Percentiles rank a stretch among this genome's conserved stretches.
phyloP scores from a whole-genome alignment of 164 flowering plant species.

The Tetracentron sinense region DNA sequence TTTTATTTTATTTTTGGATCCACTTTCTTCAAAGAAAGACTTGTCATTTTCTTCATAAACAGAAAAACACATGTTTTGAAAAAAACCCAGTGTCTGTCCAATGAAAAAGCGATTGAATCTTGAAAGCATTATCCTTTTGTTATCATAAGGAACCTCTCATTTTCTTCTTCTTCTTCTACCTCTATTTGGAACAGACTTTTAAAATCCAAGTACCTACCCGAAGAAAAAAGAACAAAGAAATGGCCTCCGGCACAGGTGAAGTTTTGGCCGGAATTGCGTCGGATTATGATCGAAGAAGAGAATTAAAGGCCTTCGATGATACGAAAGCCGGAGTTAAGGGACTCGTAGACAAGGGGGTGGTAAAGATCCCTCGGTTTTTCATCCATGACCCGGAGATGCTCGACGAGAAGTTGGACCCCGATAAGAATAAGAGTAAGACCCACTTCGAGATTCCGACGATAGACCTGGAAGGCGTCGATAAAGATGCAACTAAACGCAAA shows the following conservation, averaged over 20 bases:
- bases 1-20: too few species aligned
- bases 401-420: not conserved
- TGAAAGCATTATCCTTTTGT: too few species aligned
- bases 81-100: too few species aligned
- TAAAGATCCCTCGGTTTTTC: slow-evolving; percentile 15
- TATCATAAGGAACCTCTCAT: too few species aligned
- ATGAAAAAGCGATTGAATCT: too few species aligned
- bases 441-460: slow-evolving; percentile 19
- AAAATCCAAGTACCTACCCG: too few species aligned
- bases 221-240: slow-evolving; percentile 4
- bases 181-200: too few species aligned
- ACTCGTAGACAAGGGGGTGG: slow-evolving; percentile 14
- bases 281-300: slow-evolving; percentile 18
- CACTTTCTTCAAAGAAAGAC: too few species aligned
- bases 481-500: slow-evolving; percentile 10
- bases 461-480: slow-evolving; percentile 25
- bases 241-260: slow-evolving; percentile 4
- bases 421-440: not conserved
- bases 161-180: too few species aligned
- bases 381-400: not conserved
- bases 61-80: too few species aligned
- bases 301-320: slow-evolving; percentile 25
- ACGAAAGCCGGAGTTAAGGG: slow-evolving; percentile 25
- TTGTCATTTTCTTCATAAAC: too few species aligned
- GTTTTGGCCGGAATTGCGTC: not conserved